Evolutionary conservation across 805 yeast genomes (phyloP).

Genomic region (Kuraishia piskuri): DNA sequence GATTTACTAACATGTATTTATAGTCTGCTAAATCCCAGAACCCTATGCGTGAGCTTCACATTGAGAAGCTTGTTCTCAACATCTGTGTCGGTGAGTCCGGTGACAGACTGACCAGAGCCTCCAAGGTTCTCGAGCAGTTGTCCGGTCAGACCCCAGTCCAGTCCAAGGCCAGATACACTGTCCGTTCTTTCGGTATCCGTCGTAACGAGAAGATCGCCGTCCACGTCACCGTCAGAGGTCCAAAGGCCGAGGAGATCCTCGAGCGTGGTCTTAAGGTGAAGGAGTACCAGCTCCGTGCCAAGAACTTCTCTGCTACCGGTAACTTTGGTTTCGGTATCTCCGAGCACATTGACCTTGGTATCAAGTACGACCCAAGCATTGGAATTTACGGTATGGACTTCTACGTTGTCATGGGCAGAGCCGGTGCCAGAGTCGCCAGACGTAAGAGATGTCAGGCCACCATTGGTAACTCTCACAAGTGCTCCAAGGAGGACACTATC

Average conservation of each 20-base stretch:
- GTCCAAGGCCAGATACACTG: slow-evolving; percentile 99
- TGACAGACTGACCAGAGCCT: slow-evolving; percentile 99
- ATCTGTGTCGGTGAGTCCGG: slow-evolving; percentile 99
- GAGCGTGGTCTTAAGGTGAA: slow-evolving; percentile 99
- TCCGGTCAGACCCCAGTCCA: slow-evolving; percentile 99
- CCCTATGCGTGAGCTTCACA: slow-evolving; percentile 98
- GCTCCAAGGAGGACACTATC: slow-evolving; percentile 89
- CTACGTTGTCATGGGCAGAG: slow-evolving; percentile 99
- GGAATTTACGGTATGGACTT: slow-evolving; percentile 99
- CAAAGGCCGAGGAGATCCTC: slow-evolving; percentile 98
- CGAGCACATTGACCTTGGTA: slow-evolving; percentile 99
- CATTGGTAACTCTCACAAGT: slow-evolving; percentile 89
- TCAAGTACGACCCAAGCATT: slow-evolving; percentile 98
- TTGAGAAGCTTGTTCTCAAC: slow-evolving; percentile 99
- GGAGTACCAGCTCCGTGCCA: slow-evolving; percentile 93
- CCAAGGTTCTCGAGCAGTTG: slow-evolving; percentile 98
- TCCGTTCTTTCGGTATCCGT: slow-evolving; percentile 99
- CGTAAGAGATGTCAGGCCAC: slow-evolving; percentile 89
- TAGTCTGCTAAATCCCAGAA: slow-evolving; percentile 62
- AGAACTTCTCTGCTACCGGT: slow-evolving; percentile 98
- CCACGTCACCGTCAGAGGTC: slow-evolving; percentile 99
- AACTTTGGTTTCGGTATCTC: slow-evolving; percentile 99
- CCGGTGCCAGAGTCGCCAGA: slow-evolving; percentile 98
- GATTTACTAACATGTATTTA: background rate
- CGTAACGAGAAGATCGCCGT: slow-evolving; percentile 99